Evolutionary conservation across 2,329 filamentous ascomycete species (phyloP).

Genomic region (Sordariomycetes sp.): DNA sequence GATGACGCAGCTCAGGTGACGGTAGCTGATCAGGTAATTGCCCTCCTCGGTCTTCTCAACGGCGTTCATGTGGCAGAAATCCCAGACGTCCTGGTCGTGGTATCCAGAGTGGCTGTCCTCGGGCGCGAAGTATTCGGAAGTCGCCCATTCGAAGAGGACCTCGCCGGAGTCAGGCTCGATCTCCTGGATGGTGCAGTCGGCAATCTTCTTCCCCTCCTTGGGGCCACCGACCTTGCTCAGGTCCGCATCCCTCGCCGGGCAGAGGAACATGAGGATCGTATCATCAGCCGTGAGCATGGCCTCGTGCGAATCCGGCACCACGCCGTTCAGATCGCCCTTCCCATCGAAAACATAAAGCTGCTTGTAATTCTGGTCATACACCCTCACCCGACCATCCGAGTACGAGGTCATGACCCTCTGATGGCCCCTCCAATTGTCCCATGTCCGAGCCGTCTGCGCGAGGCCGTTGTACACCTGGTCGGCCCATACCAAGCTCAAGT

Average conservation of each 20-base stretch:
- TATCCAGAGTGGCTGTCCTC: slow-evolving; percentile 13
- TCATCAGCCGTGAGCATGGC: slow-evolving; percentile 33
- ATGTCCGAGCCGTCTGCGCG: slow-evolving; percentile 10
- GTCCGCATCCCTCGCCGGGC: slow-evolving; percentile 12
- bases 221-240: slow-evolving; percentile 15
- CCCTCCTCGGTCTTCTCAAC: slow-evolving; percentile 21
- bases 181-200: slow-evolving; percentile 28
- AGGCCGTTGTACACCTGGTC: slow-evolving; percentile 18
- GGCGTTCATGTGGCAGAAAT: slow-evolving; percentile 29
- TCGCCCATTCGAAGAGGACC: slow-evolving; percentile 25
- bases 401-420: slow-evolving; percentile 25
- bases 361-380: slow-evolving; percentile 23
- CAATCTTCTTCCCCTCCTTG: slow-evolving; percentile 15
- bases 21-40: slow-evolving; percentile 25
- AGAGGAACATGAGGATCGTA: slow-evolving; percentile 16
- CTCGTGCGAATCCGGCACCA: slow-evolving; percentile 28
- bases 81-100: slow-evolving; percentile 17
- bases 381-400: slow-evolving; percentile 11
- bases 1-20: slow-evolving; percentile 17
- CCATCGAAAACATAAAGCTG: slow-evolving; percentile 23
- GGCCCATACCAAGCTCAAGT: slow-evolving; percentile 26
- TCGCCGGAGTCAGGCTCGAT: slow-evolving; percentile 23
- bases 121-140: slow-evolving; percentile 18
- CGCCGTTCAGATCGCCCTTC: slow-evolving; percentile 21
- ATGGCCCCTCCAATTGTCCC: slow-evolving; percentile 14